phyloP scores from a whole-genome alignment of 805 yeast species.

The Lipomyces starkeyi region DNA sequence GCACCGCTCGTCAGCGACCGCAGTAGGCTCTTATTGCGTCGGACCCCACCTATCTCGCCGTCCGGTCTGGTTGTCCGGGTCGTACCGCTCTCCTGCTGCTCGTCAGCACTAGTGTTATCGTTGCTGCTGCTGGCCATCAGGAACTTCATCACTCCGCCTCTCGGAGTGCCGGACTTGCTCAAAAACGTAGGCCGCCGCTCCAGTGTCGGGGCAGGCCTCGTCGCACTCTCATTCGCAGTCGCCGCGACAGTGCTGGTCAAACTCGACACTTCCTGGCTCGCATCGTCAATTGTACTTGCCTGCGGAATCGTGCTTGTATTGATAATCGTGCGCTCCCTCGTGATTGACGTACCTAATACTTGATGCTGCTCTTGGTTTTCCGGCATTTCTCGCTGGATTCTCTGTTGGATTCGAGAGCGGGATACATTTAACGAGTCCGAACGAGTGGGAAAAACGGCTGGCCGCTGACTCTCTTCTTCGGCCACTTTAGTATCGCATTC shows the following conservation, averaged over 20 bases:
- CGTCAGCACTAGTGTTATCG: neutral
- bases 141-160: slow-evolving; percentile 16
- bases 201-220: neutral
- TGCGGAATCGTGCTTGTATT: slow-evolving; percentile 11
- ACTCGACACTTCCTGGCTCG: neutral
- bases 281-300: neutral
- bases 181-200: slow-evolving; percentile 9
- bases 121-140: slow-evolving; percentile 7
- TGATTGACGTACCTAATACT: slow-evolving; percentile 10
- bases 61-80: neutral
- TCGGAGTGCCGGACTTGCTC: slow-evolving; percentile 4
- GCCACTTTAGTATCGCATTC: neutral
- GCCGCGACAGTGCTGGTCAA: neutral
- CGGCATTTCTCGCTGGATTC: neutral
- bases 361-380: slow-evolving; percentile 1
- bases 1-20: slow-evolving; percentile 15
- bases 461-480: neutral
- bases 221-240: neutral
- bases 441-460: slow-evolving; percentile 24
- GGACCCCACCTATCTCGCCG: slow-evolving; percentile 11
- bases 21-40: slow-evolving; percentile 9
- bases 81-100: neutral
- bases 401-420: slow-evolving; percentile 3
- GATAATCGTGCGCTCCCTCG: slow-evolving; percentile 30
- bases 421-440: slow-evolving; percentile 41